Percentiles rank a stretch among this genome's conserved stretches.
Conservation (phyloP, 305 asterid species). For the Salvia sclarea region DNA sequence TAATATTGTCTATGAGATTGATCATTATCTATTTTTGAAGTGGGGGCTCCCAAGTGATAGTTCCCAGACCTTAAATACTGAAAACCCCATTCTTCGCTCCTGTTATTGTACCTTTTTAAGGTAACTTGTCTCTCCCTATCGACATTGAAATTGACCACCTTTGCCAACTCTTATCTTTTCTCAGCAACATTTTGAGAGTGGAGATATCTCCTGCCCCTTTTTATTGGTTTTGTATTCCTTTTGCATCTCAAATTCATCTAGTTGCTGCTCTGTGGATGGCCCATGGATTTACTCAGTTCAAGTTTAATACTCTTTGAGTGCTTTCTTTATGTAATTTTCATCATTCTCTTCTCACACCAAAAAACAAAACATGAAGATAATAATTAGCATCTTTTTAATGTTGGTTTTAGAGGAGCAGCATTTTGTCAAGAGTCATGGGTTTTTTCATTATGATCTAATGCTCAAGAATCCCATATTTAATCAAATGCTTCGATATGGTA, state of each 20-base stretch:
- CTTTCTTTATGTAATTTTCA: background rate
- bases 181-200: background rate
- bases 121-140: background rate
- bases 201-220: background rate
- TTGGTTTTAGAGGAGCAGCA: background rate
- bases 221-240: background rate
- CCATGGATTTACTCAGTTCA: conserved; percentile 10
- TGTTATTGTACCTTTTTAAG: background rate
- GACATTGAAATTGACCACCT: background rate
- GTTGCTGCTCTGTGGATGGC: conserved; percentile 19
- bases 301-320: background rate
- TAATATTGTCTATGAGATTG: background rate
- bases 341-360: conserved; percentile 1
- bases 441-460: background rate
- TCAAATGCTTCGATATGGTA: conserved; percentile 2
- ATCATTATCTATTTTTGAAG: background rate
- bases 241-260: background rate
- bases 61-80: background rate
- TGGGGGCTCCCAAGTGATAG: conserved; percentile 1
- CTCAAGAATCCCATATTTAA: background rate
- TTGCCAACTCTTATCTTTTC: background rate
- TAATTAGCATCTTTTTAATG: background rate
- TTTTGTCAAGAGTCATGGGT: background rate
- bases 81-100: background rate
- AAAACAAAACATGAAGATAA: no score